These are phyloP conservation scores for Thraustotheca clavata DNA, from an alignment of 352 stramenopile species.

Conservation along the genomic window DNA sequence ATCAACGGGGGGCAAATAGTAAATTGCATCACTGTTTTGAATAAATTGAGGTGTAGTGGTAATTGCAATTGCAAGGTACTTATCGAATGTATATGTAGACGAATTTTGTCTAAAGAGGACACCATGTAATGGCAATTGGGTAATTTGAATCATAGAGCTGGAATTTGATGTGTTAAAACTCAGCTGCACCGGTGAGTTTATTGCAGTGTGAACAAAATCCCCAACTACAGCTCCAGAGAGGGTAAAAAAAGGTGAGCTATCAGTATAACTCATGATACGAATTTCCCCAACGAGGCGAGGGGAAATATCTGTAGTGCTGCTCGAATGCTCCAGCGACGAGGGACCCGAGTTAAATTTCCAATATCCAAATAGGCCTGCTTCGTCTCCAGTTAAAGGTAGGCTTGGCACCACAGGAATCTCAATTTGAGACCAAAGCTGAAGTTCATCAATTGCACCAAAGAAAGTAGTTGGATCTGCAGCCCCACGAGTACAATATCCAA, in stretches of 20 bases:
- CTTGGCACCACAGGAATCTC: neutral
- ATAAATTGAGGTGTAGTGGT: neutral
- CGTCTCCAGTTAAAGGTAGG: neutral
- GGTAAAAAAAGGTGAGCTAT: neutral
- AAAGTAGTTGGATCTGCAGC: neutral
- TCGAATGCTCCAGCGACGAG: neutral
- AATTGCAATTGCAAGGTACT: neutral
- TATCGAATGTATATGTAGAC: neutral
- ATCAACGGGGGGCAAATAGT: neutral
- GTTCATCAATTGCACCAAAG: neutral
- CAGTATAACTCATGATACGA: neutral
- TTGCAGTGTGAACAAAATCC: neutral
- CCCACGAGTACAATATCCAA: neutral
- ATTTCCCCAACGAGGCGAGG: neutral
- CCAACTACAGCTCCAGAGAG: neutral
- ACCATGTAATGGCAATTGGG: neutral
- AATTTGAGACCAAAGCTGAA: conserved; percentile 3
- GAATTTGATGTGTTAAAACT: neutral
- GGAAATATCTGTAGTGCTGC: neutral
- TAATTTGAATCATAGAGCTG: neutral
- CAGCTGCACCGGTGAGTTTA: neutral
- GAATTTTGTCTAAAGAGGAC: conserved; percentile 2
- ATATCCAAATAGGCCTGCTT: conserved; percentile 14
- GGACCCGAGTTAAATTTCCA: conserved; percentile 10
- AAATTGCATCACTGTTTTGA: neutral